These are phyloP conservation scores for Chenopodium formosanum DNA, from an alignment of 148 eudicot species.

Conservation along the genomic window DNA sequence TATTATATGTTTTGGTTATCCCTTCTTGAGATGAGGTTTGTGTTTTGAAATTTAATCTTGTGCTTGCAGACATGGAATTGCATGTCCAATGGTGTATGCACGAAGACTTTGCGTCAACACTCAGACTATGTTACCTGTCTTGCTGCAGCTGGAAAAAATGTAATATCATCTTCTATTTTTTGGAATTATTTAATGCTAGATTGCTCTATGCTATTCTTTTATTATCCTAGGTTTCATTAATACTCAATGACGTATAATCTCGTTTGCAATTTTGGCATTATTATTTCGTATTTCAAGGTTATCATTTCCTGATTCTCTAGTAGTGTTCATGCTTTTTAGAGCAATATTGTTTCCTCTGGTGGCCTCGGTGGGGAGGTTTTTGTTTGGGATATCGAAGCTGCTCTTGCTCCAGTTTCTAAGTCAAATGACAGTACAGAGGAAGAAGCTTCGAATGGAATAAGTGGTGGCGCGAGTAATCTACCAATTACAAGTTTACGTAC, in stretches of 20 bases:
- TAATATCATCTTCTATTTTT: constrained; percentile 33
- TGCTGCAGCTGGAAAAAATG: constrained; percentile 83
- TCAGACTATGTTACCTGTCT: constrained; percentile 95
- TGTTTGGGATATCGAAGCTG: constrained; percentile 97
- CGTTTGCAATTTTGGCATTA: background rate
- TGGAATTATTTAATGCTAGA: background rate
- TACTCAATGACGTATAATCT: constrained; percentile 5
- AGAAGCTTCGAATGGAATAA: constrained; percentile 59
- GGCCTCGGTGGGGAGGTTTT: constrained; percentile 99
- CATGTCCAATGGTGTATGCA: constrained; percentile 68
- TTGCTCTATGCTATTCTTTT: background rate
- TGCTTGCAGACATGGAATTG: constrained; percentile 73
- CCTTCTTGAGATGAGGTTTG: constrained; percentile 10
- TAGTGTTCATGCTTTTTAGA: constrained; percentile 50
- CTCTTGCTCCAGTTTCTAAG: constrained; percentile 70
- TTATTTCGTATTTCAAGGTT: background rate
- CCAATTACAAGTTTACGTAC: constrained; percentile 63
- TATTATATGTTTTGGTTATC: background rate
- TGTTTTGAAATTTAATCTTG: constrained; percentile 6
- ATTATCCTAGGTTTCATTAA: constrained; percentile 7
- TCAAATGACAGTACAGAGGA: constrained; percentile 61
- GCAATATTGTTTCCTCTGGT: constrained; percentile 82
- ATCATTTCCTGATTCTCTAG: constrained; percentile 26
- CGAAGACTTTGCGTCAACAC: constrained; percentile 86
- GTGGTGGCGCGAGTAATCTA: constrained; percentile 51